Conservation (phyloP, 768 basidiomycete genomes). For the Boletus sp. region DNA sequence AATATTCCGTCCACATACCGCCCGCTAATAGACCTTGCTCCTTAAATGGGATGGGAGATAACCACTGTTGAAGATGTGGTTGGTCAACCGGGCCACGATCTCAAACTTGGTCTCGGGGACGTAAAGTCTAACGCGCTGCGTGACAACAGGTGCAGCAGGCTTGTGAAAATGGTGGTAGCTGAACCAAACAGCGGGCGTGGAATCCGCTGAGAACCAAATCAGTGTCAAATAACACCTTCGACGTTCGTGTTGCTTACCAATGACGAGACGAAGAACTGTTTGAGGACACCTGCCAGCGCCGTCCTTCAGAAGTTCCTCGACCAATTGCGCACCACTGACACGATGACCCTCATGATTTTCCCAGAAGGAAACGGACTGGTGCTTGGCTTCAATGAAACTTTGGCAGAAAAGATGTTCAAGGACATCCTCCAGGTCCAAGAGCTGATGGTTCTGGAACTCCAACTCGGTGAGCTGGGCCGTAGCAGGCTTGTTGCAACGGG, state of each 20-base stretch:
- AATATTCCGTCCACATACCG: constrained; percentile 34
- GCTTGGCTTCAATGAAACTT: constrained; percentile 46
- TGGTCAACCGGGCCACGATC: constrained; percentile 45
- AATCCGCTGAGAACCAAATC: constrained; percentile 34
- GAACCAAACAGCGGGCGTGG: constrained; percentile 43
- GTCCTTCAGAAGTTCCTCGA: constrained; percentile 38
- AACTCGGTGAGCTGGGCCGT: constrained; percentile 50
- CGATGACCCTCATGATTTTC: constrained; percentile 40
- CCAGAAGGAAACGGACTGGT: constrained; percentile 44
- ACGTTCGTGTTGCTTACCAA: constrained; percentile 33
- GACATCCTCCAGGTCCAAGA: constrained; percentile 47
- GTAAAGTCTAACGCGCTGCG: constrained; percentile 45
- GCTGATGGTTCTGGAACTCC: constrained; percentile 39
- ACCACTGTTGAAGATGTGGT: constrained; percentile 43
- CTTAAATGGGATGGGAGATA: constrained; percentile 37
- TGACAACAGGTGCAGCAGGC: constrained; percentile 30
- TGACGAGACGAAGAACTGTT: constrained; percentile 44
- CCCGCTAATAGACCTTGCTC: constrained; percentile 42
- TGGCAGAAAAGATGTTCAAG: constrained; percentile 45
- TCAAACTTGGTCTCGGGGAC: constrained; percentile 33
- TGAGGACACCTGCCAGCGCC: constrained; percentile 44
- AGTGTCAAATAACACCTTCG: neutral
- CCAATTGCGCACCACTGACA: constrained; percentile 33
- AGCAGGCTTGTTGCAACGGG: constrained; percentile 39
- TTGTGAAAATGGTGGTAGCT: constrained; percentile 41